phyloP scores from a whole-genome alignment of 1,284 basidiomycete genomes.

The Pascua guehoae region DNA sequence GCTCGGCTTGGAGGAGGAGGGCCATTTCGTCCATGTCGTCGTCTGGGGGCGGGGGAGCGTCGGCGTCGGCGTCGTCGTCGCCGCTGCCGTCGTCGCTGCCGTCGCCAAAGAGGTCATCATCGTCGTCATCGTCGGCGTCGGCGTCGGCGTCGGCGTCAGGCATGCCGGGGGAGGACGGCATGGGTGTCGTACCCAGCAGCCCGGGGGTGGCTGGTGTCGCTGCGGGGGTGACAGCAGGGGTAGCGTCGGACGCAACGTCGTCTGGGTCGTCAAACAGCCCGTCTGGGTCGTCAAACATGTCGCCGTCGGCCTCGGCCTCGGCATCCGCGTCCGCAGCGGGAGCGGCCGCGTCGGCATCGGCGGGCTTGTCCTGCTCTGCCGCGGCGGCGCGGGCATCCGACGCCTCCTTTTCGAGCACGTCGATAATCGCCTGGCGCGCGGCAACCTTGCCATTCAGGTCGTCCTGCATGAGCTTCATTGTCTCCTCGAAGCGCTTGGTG shows the following conservation, averaged over 20 bases:
- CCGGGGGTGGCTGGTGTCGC: conserved; percentile 24
- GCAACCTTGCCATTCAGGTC: conserved; percentile 83
- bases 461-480: conserved; percentile 75
- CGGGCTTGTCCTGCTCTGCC: background rate
- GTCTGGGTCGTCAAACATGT: conserved; percentile 9
- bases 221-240: conserved; percentile 14
- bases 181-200: conserved; percentile 7
- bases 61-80: conserved; percentile 19
- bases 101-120: conserved; percentile 37
- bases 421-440: conserved; percentile 53
- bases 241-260: conserved; percentile 24
- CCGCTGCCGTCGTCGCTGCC: conserved; percentile 28
- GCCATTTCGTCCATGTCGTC: conserved; percentile 43
- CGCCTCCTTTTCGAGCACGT: conserved; percentile 33
- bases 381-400: conserved; percentile 13
- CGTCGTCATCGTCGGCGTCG: conserved; percentile 19
- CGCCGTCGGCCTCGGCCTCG: conserved; percentile 24
- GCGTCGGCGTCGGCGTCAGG: conserved; percentile 8
- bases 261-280: conserved; percentile 21
- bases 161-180: background rate
- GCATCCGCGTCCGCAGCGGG: background rate
- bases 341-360: conserved; percentile 5
- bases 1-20: conserved; percentile 29
- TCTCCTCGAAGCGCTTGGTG: conserved; percentile 89
- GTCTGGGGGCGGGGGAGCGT: conserved; percentile 16